Base-by-base conservation (phyloP, 2,329 filamentous ascomycete genomes). In the Fusarium luffae region DNA sequence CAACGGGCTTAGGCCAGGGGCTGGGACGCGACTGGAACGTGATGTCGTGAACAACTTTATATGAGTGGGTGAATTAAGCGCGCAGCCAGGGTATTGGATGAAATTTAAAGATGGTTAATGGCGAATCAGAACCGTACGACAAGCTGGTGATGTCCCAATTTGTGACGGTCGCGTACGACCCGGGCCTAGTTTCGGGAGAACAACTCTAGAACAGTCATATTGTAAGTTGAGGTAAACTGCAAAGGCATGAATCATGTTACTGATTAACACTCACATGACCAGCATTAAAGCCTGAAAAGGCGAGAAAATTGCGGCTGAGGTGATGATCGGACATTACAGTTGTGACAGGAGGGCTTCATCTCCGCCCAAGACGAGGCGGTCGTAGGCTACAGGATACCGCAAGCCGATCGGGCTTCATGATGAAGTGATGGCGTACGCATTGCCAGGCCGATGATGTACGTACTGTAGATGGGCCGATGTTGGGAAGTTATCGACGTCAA, bases 21-120 rank as follows among this genome's bases (percentile, higher is more conserved):
- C 21, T 16, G n/a, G 37, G 46, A 59, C 59, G 59, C 59, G 72
- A 59, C 32, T 61, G 49, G 58, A 57, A 74, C 62, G 63, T 55
- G 66, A 74, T 66, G 59, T 65, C 57, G 37, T 57, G 62, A 49
- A 47, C 14, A 58, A 34, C 42, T 41, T 43, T 44, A 52, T 21
- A 42, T 49, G 25, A 49, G 23, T 70, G 63, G 70, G 37, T 64
- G 68, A 59, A 59, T 54, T 74, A 74, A 74, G 72, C 72, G 72
- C 72, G 68, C 52, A 73, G 48, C 40, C 59, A 49, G 60, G 65
- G 50, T 48, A 61, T 65, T 54, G 59, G 59, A 51, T 42, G 61
- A 43, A 65, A 61, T 25, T 48, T n/a, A 59, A 23, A 52, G 30
- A 28, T 40, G 27, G 52, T 54, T 59, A 66, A 73, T 19, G 47